Evolutionary conservation across 768 basidiomycete genomes (phyloP), one percentile per base, ranked within the genome.

Genomic region (Mycena galericulata): DNA sequence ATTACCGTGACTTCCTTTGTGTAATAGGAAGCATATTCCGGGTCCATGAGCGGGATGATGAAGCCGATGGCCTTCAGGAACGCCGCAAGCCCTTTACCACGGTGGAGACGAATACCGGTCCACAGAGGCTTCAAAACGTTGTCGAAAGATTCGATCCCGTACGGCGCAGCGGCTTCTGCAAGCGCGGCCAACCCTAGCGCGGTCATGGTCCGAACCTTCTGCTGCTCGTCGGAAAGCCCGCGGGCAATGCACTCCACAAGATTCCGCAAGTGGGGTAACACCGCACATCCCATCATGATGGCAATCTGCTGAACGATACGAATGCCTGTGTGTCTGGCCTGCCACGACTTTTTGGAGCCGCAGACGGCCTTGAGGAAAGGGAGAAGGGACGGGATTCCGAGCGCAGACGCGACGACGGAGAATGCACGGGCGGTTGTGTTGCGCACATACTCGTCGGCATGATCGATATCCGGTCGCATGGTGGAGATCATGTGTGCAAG

Each of bases 401-500:
- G 92, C 1, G 98, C 98, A 1, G 97, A 99, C 14, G 98, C 98
- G 63, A 99, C 98, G 63, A 99, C 98, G 29, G 97, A 98, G 86
- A 99, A 96, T 4, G 98, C 98, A 74, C 98, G 93, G 38, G 98
- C 97, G 18, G 98, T 99, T 47, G 98, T 99, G 79, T 99, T 99
- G 67, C 97, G 94, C 4, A 99, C 97, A 72, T 99, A 99, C 80
- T 99, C 98, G 77, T 99, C 97, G 47, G 98, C 96, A 74, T 99
- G 97, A 80, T 99, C 97, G 69, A 99, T 99, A 85, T 99, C 97
- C 4, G 98, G 97, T 73, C 97, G 93, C 97, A 99, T 99, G 22
- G 97, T 99, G 38, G 98, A 99, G 75, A 99, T 99, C 98, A 99
- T 99, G 82, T 99, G 98, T 3, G 98, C 97, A 27, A 99, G 91